Evolutionary conservation across 495 filamentous ascomycete genomes (phyloP), one percentile per base, ranked within the genome.

Genomic region (Lepraria neglecta): DNA sequence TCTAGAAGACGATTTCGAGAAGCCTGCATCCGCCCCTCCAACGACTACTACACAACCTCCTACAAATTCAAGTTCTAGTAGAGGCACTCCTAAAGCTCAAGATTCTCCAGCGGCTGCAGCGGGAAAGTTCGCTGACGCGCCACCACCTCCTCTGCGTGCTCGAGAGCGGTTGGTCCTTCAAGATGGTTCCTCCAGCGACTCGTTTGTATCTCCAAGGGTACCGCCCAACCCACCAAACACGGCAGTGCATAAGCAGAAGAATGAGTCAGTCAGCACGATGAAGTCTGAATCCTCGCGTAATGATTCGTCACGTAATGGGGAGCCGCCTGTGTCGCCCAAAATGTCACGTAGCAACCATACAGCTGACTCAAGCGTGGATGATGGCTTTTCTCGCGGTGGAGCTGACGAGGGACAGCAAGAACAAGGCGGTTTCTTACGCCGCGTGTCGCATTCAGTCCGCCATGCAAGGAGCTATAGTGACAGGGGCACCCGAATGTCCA

Each of bases 401-500:
- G 83, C 83, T 4, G 83, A 87, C 53, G 88, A 91, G 47, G 80
- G 80, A 46, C 79, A 80, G 21, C 77, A 76, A 59, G 73, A 72
- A 10, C 71, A 69, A 64, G 76, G 81, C 14, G 91, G 89, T 2
- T 87, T 96, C 59, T 74, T 97, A 57, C 88, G 91, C 43, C 86
- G 89, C 33, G 86, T 96, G 35, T 97, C 95, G 3, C 95, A 92
- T 68, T 89, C 89, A 28, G 90, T 96, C 42, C 90, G 90, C 53
- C 94, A 99, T 71, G 89, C 89, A n/a, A 84, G 95, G 48, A 96
- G 87, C 71, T 89, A 85, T 71, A 97, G 92, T 70, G 87, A 87
- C 67, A 78, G 80, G 62, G 83, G 82, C 19, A 73, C 76, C 9
- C 73, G 78, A 14, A 65, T 76, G 10, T 71, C 75, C 17, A 77